phyloP scores from a whole-genome alignment of 2,329 filamentous ascomycete species.

The Alternaria sp. region DNA sequence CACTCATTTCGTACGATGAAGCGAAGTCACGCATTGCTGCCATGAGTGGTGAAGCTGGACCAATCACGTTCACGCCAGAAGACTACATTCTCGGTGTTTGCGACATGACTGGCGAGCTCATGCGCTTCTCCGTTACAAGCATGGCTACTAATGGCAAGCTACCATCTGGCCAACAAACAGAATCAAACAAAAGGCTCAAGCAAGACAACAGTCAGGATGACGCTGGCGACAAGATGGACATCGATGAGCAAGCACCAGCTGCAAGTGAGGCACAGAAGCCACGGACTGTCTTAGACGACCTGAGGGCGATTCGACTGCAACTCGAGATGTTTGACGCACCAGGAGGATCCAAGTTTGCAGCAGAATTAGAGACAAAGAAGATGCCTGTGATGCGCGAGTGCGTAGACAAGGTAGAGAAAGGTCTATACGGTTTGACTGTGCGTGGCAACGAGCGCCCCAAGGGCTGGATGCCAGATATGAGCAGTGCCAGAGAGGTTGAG shows the following conservation, averaged over 20 bases:
- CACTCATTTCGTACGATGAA: constrained; percentile 73
- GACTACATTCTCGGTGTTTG: constrained; percentile 93
- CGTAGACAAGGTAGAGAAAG: constrained; percentile 91
- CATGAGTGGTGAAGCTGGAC: constrained; percentile 51
- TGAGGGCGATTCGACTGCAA: constrained; percentile 77
- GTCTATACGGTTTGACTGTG: constrained; percentile 87
- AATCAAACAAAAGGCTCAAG: constrained; percentile 46
- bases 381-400: constrained; percentile 85
- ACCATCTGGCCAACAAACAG: constrained; percentile 48
- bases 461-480: constrained; percentile 87
- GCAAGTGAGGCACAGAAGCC: constrained; percentile 37
- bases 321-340: constrained; percentile 76
- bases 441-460: constrained; percentile 87
- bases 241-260: constrained; percentile 40
- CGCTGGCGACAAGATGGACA: constrained; percentile 46
- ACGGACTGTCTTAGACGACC: constrained; percentile 78
- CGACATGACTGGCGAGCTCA: constrained; percentile 93
- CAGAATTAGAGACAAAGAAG: constrained; percentile 75
- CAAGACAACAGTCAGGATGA: constrained; percentile 25
- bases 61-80: constrained; percentile 73
- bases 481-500: constrained; percentile 55
- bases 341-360: constrained; percentile 62
- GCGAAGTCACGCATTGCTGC: constrained; percentile 54
- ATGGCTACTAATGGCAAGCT: constrained; percentile 76
- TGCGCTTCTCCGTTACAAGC: constrained; percentile 92